Percentiles rank a stretch among this genome's conserved stretches.
These are phyloP conservation scores for Neofusicoccum umdonicola DNA, from an alignment of 2,329 filamentous ascomycete species.

Conservation along the genomic window DNA sequence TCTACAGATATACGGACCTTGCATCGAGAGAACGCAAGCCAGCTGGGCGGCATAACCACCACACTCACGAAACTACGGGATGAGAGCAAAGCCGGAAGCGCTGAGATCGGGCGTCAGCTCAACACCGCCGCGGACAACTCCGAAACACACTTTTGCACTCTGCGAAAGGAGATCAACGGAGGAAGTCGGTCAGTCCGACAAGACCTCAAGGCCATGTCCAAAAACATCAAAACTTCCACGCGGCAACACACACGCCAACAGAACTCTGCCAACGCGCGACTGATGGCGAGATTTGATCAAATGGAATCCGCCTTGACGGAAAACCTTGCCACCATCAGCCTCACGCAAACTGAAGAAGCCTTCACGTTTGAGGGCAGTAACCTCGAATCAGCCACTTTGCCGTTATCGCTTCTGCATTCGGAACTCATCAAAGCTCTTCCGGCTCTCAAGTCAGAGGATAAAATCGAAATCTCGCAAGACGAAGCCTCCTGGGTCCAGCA, in stretches of 20 bases:
- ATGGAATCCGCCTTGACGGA: not conserved
- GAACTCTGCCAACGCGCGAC: not conserved
- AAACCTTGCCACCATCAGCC: not conserved
- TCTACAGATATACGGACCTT: not conserved
- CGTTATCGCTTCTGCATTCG: not conserved
- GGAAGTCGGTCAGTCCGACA: not conserved
- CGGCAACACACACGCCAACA: not conserved
- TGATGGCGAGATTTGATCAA: not conserved
- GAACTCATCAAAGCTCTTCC: not conserved
- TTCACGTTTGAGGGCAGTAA: not conserved
- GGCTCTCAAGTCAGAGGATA: not conserved
- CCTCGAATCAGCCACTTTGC: not conserved
- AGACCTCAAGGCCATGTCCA: not conserved
- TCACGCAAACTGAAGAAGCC: not conserved
- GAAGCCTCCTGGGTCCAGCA: not conserved
- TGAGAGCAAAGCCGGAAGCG: not conserved
- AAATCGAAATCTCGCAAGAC: not conserved
- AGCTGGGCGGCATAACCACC: not conserved
- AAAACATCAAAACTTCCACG: not conserved
- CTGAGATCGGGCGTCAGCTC: not conserved
- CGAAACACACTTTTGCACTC: not conserved
- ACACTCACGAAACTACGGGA: not conserved
- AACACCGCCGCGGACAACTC: not conserved
- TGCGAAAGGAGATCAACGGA: not conserved
- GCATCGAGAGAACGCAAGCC: not conserved